These are phyloP conservation scores for Trichoderma sp. DNA, from an alignment of 2,329 filamentous ascomycete genomes.

Conservation along the genomic window DNA sequence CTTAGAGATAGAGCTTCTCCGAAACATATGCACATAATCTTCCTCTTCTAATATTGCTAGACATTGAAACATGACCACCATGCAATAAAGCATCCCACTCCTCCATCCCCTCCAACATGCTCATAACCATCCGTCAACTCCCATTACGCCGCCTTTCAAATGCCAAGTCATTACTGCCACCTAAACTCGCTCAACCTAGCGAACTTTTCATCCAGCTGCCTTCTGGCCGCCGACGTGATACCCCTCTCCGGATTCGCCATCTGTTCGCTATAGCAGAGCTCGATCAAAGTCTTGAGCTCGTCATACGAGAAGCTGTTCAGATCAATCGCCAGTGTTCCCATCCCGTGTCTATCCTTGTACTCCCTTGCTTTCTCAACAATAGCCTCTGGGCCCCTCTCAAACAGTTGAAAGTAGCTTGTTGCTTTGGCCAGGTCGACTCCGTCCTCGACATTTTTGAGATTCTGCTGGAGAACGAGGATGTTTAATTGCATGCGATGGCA, in stretches of 20 bases:
- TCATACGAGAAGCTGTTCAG: slow-evolving; percentile 58
- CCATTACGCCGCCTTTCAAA: background rate
- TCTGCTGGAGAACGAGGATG: slow-evolving; percentile 91
- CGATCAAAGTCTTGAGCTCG: slow-evolving; percentile 63
- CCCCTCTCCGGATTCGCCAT: slow-evolving; percentile 65
- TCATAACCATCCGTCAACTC: background rate
- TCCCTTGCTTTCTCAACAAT: slow-evolving; percentile 62
- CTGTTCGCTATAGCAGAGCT: slow-evolving; percentile 67
- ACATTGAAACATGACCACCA: background rate
- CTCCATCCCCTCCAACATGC: background rate
- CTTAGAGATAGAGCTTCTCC: background rate
- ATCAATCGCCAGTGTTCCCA: slow-evolving; percentile 30
- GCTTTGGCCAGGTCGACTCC: slow-evolving; percentile 62
- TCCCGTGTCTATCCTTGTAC: slow-evolving; percentile 37
- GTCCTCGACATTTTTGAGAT: slow-evolving; percentile 86
- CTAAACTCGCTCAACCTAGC: slow-evolving; percentile 68
- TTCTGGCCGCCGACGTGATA: slow-evolving; percentile 62
- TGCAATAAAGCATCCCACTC: background rate
- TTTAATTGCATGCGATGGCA: slow-evolving; percentile 89
- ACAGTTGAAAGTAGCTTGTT: slow-evolving; percentile 67
- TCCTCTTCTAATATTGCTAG: background rate
- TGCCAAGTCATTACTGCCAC: slow-evolving; percentile 49
- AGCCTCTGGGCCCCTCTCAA: slow-evolving; percentile 61
- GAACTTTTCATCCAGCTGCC: slow-evolving; percentile 68
- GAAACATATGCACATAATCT: background rate